Evolutionary conservation across 352 stramenopile genomes (phyloP), one percentile per base, ranked within the genome.

Genomic region (Pythium dissimile): DNA sequence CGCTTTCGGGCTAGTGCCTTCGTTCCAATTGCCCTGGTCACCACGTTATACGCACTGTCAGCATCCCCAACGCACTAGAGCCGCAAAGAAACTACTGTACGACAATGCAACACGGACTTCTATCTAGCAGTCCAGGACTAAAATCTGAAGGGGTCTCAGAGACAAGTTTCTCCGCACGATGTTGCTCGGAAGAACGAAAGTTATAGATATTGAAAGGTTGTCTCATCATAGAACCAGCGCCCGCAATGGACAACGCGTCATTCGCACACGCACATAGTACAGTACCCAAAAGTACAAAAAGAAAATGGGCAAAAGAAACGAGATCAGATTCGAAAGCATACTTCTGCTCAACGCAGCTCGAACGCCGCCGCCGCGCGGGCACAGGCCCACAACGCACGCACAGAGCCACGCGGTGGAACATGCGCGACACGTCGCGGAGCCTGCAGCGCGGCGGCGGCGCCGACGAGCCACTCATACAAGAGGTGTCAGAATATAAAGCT

Each of bases 401-500:
- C 50, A 21, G 39, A 28, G 31, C 45, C 80, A 88, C 77, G 77
- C 77, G 75, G 77, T 90, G 77, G 59, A 56, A 68, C 50, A 20
- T 21, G 11, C 24, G 32, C 47, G 24, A 35, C 5, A 37, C 21
- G 13, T 32, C 12, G 18, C 31, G 32, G 31, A 31, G 16, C 20
- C 47, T 45, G 47, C 47, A 54, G 47, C 47, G 47, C 32, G 24
- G 47, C 34, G 21, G 30, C 24, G n/a, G 39, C 45, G 18, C 74
- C 60, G 28, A 35, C 67, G 55, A 52, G 62, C 69, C 75, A 87
- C 82, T 92, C 82, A 92, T 90, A 92, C 82, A 92, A 92, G 82
- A 92, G 82, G 82, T 92, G 82, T 92, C 82, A 92, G 82, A 90
- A 89, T 84, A 79, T 76, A 72, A 80, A 89, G 82, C 82, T 89